phyloP scores from a whole-genome alignment of 352 stramenopile genomes.

The Blastocystis sp. region DNA sequence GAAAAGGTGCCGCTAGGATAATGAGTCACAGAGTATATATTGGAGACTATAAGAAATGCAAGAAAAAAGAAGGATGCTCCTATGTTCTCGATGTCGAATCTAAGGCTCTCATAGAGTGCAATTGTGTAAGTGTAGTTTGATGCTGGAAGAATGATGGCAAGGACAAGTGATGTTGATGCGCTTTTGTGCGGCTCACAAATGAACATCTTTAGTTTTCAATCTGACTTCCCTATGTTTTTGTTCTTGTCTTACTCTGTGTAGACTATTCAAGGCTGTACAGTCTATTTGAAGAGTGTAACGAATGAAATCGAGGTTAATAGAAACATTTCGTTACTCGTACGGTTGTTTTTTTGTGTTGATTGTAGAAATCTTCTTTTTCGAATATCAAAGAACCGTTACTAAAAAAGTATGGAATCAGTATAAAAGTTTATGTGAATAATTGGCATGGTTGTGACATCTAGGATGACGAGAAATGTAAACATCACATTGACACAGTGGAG shows the following conservation, averaged over 20 bases:
- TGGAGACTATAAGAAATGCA: not conserved
- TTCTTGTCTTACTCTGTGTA: not conserved
- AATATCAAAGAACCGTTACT: not conserved
- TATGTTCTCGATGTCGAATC: slow-evolving; percentile 30
- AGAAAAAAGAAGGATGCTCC: not conserved
- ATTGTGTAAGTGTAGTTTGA: not conserved
- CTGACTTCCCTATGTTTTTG: not conserved
- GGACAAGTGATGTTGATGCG: slow-evolving; percentile 34
- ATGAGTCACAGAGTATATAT: not conserved
- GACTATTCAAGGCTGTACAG: not conserved
- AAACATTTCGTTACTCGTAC: not conserved
- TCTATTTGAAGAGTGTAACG: not conserved
- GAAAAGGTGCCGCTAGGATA: not conserved
- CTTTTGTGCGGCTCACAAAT: slow-evolving; percentile 8
- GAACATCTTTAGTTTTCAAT: slow-evolving; percentile 42
- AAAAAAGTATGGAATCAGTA: slow-evolving; percentile 19
- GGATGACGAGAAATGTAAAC: not conserved
- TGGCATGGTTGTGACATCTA: not conserved
- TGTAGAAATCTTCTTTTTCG: not conserved
- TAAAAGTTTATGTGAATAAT: not conserved
- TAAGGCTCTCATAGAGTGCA: slow-evolving; percentile 4
- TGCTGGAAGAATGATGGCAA: not conserved
- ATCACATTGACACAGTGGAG: not conserved
- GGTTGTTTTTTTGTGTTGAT: too few relatives aligned
- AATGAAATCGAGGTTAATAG: not conserved